Evolutionary conservation across 1,139 yeast species (phyloP), one percentile per base, ranked within the genome.

Genomic region (Saccharomyces pastorianus): DNA sequence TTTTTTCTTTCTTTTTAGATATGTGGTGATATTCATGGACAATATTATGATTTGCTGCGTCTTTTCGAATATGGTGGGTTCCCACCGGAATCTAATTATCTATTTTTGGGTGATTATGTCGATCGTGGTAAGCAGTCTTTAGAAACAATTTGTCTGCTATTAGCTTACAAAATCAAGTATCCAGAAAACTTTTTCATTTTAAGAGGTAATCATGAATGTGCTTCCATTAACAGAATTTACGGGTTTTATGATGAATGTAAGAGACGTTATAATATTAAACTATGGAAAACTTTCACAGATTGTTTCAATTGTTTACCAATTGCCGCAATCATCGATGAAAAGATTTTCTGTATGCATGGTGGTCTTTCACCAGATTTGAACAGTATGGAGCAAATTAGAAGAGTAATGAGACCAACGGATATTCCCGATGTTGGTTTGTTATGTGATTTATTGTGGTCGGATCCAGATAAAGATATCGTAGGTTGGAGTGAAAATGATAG

Each of bases 401-500:
- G 96, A 70, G 96, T 91, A 61, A 90, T 90, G 96, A 84, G 98
- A 75, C 98, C 98, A 60, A 91, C 98, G 47, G 98, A 91, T 76
- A 90, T 91, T 66, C 98, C 98, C 54, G 98, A 91, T 73, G 95
- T 88, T 60, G 97, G 98, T 29, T 80, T 91, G 67, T 80, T 91
- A 64, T 90, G 97, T 76, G 98, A 91, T 73, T 81, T 91, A 72
- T 80, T 91, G 66, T 91, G 98, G 98, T 87, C 96, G 5, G 98
- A 91, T 72, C 98, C 98, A 32, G 98, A 91, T 73, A 90, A 91
- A 74, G 96, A 89, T 73, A 89, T 90, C 64, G 88, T 95, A 50
- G 98, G 97, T 14, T 91, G 98, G 98, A 86, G 95, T 61, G 98
- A 91, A 75, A 91, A 91, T 71, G 98, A 91, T 74, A 85, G 98